A percentile compares a stretch with the other conserved stretches of the same genome.
phyloP scores from a whole-genome alignment of 495 filamentous ascomycete genomes.

The Xanthoparmelia taractica region DNA sequence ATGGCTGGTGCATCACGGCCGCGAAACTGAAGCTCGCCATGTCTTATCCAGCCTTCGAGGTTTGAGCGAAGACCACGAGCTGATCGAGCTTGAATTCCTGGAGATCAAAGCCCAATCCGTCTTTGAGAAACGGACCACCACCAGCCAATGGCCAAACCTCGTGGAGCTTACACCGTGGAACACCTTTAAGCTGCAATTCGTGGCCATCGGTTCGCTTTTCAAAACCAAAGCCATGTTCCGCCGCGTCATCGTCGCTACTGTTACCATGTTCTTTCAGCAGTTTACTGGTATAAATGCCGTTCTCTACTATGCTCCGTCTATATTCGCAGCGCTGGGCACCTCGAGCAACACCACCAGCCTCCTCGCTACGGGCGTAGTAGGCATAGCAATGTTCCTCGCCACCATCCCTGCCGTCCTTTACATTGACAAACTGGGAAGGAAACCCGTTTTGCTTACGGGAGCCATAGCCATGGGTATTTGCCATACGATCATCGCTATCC shows the following conservation, averaged over 20 bases:
- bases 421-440: constrained; percentile 60
- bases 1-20: constrained; percentile 47
- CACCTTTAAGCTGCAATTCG: constrained; percentile 60
- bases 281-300: constrained; percentile 44
- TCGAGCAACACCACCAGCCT: constrained; percentile 41
- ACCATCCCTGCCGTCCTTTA: constrained; percentile 59
- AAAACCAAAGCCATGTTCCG: constrained; percentile 66
- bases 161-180: constrained; percentile 52
- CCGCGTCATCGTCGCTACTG: constrained; percentile 54
- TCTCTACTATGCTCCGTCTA: constrained; percentile 45
- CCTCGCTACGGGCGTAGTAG: constrained; percentile 49
- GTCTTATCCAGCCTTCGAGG: constrained; percentile 61
- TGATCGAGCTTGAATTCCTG: constrained; percentile 67
- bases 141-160: constrained; percentile 62
- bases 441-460: constrained; percentile 65
- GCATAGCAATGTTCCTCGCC: constrained; percentile 54
- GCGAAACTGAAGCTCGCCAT: constrained; percentile 40
- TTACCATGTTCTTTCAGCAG: constrained; percentile 39
- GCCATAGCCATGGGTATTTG: constrained; percentile 68
- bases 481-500: constrained; percentile 70
- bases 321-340: constrained; percentile 43
- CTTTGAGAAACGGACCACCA: constrained; percentile 69
- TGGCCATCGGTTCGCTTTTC: constrained; percentile 66
- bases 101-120: constrained; percentile 75
- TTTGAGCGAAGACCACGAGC: constrained; percentile 50